Conservation (phyloP, 1,284 basidiomycete species). For the Dichomitus squalens region DNA sequence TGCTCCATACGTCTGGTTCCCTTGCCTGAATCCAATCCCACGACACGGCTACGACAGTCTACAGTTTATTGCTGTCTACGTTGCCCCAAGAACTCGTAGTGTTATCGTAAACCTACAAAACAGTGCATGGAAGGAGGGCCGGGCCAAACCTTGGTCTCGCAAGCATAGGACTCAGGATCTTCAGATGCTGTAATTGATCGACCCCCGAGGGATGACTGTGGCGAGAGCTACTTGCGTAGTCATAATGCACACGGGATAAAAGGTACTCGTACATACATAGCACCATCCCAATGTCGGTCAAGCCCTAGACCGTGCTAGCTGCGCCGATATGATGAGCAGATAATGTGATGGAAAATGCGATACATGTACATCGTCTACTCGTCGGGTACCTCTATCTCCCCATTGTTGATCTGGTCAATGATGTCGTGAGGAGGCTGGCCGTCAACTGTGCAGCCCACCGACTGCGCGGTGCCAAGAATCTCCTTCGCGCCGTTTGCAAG, state of each 20-base stretch:
- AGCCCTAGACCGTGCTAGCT: not conserved
- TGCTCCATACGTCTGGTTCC: too few species aligned
- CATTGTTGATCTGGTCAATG: constrained; percentile 95
- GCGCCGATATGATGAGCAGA: constrained; percentile 8
- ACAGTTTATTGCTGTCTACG: too few species aligned
- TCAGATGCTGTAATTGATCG: too few species aligned
- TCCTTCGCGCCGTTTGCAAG: constrained; percentile 92
- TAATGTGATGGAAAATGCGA: constrained; percentile 20
- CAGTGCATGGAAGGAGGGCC: too few species aligned
- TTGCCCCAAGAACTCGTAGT: too few species aligned
- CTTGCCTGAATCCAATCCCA: too few species aligned
- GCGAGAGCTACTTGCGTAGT: too few species aligned
- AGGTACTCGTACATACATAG: constrained; percentile 8
- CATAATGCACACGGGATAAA: not conserved
- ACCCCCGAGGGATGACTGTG: too few species aligned
- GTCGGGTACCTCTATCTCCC: constrained; percentile 93
- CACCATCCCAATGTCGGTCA: not conserved
- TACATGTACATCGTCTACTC: constrained; percentile 54
- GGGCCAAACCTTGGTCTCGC: too few species aligned
- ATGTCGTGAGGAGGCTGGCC: constrained; percentile 93
- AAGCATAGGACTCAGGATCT: not conserved
- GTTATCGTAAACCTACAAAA: too few species aligned
- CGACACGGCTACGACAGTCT: too few species aligned
- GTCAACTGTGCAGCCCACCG: constrained; percentile 95
- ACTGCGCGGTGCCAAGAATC: constrained; percentile 93